Evolutionary conservation across 2,329 filamentous ascomycete species (phyloP), one percentile per base, ranked within the genome.

Genomic region (Albifimbria verrucaria): DNA sequence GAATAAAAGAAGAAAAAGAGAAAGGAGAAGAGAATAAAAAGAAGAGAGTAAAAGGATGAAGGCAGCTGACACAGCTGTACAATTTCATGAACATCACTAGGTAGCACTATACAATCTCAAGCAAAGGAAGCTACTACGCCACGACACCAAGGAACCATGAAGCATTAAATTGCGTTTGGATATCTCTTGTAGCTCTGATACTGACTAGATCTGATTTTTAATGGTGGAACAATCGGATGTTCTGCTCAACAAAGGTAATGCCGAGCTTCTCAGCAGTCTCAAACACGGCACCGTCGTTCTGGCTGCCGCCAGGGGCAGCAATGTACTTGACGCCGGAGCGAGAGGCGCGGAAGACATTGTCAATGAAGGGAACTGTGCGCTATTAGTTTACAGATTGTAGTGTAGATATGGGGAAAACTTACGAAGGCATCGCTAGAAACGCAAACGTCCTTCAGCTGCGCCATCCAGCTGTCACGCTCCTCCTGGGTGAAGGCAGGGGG

Each of bases 231-330:
- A 97, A 81, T 63, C 94, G 86, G 55, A 89, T 88, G 69, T 88
- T 91, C 80, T 99, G 94, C 81, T 99, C 92, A 36, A 97, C 89
- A 74, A 97, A 97, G 44, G 88, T 92, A 65, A 97, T 96, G 52
- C 88, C 89, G 59, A 96, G 79, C 77, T 93, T 91, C 78, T 96
- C 91, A 5, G 92, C 91, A 11, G 92, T 95, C 69, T 91, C 87
- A 63, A 96, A 90, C 45, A 94, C 90, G 48, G 86, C 82, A 53
- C 79, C 73, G 69, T 94, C 90, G 68, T 94, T 94, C 73, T 94
- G 90, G 72, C 88, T 96, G 53, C 94, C 94, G 49, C 85, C 89
- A 10, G 94, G 94, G 39, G 93, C 93, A 51, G 94, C 93, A 65
- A 97, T 90, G 77, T 96, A 99, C 79, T 96, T 97, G 68, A 85